Evolutionary conservation across 805 yeast genomes (phyloP).

Genomic region (Clavispora vitiphila): DNA sequence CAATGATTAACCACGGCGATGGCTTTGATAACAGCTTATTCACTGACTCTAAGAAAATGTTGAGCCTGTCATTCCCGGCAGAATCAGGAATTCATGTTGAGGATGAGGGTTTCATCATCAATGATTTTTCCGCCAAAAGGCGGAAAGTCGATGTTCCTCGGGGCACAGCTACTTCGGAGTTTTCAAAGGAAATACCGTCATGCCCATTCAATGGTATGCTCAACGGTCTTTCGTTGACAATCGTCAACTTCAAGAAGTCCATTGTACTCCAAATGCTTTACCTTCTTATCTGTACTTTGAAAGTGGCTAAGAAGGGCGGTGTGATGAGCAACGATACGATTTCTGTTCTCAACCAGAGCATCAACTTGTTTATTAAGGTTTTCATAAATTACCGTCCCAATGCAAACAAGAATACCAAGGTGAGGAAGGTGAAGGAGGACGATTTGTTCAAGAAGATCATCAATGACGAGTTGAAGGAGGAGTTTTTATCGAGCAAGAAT

Average conservation of each 20-base stretch:
- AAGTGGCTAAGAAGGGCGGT: conserved; percentile 26
- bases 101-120: conserved; percentile 42
- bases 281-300: conserved; percentile 35
- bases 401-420: conserved; percentile 14
- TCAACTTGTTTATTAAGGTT: conserved; percentile 30
- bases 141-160: conserved; percentile 13
- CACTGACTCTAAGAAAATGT: conserved; percentile 1
- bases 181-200: conserved; percentile 21
- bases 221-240: conserved; percentile 39
- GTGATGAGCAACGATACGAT: conserved; percentile 13
- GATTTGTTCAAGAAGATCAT: conserved; percentile 33
- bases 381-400: conserved; percentile 36
- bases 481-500: conserved; percentile 28
- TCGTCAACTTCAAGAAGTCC: conserved; percentile 39
- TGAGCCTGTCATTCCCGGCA: neutral
- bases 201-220: conserved; percentile 39
- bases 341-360: conserved; percentile 13
- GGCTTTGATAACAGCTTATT: conserved; percentile 4
- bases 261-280: conserved; percentile 40
- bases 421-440: conserved; percentile 27
- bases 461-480: conserved; percentile 36
- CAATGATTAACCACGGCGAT: conserved; percentile 1
- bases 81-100: conserved; percentile 35
- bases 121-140: conserved; percentile 38
- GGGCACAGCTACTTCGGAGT: neutral